Evolutionary conservation across 108 stramenopile species (phyloP).

Genomic region (Cylindrotheca fusiformis): DNA sequence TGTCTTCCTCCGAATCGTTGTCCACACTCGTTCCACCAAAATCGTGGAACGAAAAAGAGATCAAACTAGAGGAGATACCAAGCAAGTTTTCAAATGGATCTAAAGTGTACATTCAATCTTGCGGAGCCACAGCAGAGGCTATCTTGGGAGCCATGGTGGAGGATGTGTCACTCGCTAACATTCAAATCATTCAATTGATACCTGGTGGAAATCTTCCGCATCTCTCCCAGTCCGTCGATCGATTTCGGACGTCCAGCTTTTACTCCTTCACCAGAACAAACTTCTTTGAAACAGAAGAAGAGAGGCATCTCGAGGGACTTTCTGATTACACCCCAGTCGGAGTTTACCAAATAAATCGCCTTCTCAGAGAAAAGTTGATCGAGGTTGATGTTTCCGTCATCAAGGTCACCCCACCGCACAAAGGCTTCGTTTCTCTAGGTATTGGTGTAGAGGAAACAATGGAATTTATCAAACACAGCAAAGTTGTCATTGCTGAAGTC

Average conservation of each 20-base stretch:
- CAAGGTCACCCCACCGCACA: constrained; percentile 40
- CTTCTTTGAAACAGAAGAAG: constrained; percentile 11
- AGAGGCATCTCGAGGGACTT: constrained; percentile 16
- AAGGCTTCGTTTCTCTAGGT: constrained; percentile 34
- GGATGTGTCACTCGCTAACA: constrained; percentile 14
- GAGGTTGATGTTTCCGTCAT: constrained; percentile 37
- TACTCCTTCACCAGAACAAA: constrained; percentile 12
- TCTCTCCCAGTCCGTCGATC: constrained; percentile 24
- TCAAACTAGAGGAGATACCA: constrained; percentile 14
- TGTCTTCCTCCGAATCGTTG: background rate
- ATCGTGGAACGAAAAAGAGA: constrained; percentile 26
- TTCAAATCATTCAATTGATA: constrained; percentile 38
- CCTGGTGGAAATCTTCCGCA: constrained; percentile 39
- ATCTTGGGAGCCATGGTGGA: constrained; percentile 20
- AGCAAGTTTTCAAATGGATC: constrained; percentile 28
- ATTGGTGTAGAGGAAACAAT: constrained; percentile 28
- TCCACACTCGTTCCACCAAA: background rate
- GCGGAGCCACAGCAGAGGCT: constrained; percentile 28
- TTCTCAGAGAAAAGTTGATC: constrained; percentile 17
- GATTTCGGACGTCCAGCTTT: constrained; percentile 33
- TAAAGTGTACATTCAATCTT: constrained; percentile 27
- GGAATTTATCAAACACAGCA: constrained; percentile 25
- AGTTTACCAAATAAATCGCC: constrained; percentile 10
- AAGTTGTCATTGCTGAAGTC: constrained; percentile 39
- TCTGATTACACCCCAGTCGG: constrained; percentile 30